Evolutionary conservation across 805 yeast species (phyloP).

Genomic region (Candida pini): DNA sequence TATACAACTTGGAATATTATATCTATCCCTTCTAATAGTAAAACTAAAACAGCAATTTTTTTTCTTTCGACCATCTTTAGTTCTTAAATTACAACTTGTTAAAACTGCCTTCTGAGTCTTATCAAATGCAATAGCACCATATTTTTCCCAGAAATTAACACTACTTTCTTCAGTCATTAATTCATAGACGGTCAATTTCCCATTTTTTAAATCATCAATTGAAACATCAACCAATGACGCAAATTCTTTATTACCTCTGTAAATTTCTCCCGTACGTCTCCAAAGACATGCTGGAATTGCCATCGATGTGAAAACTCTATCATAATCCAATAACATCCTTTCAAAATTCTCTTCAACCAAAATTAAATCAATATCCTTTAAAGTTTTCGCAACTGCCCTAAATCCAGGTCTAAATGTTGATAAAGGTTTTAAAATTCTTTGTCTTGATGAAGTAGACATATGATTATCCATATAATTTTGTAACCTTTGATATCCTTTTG

Average conservation of each 20-base stretch:
- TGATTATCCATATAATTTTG: slow-evolving; percentile 90
- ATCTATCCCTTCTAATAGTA: slow-evolving; percentile 86
- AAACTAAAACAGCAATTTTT: slow-evolving; percentile 91
- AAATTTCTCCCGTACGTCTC: slow-evolving; percentile 96
- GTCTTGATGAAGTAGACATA: slow-evolving; percentile 79
- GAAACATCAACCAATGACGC: slow-evolving; percentile 87
- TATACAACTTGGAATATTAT: slow-evolving; percentile 92
- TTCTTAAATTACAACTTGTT: slow-evolving; percentile 82
- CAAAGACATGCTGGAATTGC: slow-evolving; percentile 97
- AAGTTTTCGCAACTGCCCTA: slow-evolving; percentile 82
- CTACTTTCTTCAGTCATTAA: slow-evolving; percentile 94
- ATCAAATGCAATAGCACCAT: slow-evolving; percentile 94
- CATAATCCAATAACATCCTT: slow-evolving; percentile 87
- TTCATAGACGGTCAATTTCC: slow-evolving; percentile 87
- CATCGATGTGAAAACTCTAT: slow-evolving; percentile 93
- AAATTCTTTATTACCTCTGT: slow-evolving; percentile 92
- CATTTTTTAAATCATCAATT: slow-evolving; percentile 88
- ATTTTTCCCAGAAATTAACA: slow-evolving; percentile 96
- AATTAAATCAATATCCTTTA: slow-evolving; percentile 86
- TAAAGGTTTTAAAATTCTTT: slow-evolving; percentile 79
- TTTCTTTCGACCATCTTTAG: slow-evolving; percentile 73
- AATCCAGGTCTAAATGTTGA: slow-evolving; percentile 88
- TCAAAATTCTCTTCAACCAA: slow-evolving; percentile 92
- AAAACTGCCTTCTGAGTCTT: slow-evolving; percentile 92
- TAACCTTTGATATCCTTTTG: slow-evolving; percentile 84